Base-by-base conservation (phyloP, 1,284 basidiomycete genomes). In the Moniliophthora roreri region DNA sequence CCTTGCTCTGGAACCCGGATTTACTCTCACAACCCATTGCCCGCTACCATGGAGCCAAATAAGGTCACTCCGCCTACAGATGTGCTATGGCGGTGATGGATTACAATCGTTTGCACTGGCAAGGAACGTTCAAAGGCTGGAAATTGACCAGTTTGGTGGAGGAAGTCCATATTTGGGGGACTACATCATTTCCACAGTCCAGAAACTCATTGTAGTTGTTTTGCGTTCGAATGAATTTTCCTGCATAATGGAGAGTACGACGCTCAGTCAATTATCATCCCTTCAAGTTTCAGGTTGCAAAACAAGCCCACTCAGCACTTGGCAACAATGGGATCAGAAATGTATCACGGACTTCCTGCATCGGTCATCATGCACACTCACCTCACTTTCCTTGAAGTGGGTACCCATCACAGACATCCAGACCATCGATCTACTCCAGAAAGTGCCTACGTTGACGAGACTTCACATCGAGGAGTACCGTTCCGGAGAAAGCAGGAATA, bases 401-500 rank as follows among this genome's bases (percentile, higher is more conserved):
- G 44, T 46, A 16, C 44, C 44, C 16, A 46, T 46, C 2, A 28
- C 23, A 24, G 44, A 46, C 18, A 28, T 32, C 11, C 44, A 46
- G n/a, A 8, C n/a, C n/a, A 32, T 46, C 2, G 9, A 9, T 23
- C 24, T 46, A 8, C 44, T 46, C 13, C 24, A 46, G 7, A 15
- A 26, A 8, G 28, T 46, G 13, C 44, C 44, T 10, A 26, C 44
- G 10, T 24, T 46, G 21, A 11, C 13, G 7, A 46, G 26, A 16
- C 44, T 46, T 13, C 44, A 32, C 11, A 46, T 46, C 21, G 44
- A 46, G 44, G 44, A 46, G n/a, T 46, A 46, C 28, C 24, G 5
- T 10, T 7, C 24, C 5, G 44, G 24, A 28, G 44, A 32, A 18
- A 8, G 23, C 28, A 32, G 7, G 6, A 46, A 46, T n/a, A 11